phyloP scores from a whole-genome alignment of 345 rosid species.

The Gossypium raimondii region DNA sequence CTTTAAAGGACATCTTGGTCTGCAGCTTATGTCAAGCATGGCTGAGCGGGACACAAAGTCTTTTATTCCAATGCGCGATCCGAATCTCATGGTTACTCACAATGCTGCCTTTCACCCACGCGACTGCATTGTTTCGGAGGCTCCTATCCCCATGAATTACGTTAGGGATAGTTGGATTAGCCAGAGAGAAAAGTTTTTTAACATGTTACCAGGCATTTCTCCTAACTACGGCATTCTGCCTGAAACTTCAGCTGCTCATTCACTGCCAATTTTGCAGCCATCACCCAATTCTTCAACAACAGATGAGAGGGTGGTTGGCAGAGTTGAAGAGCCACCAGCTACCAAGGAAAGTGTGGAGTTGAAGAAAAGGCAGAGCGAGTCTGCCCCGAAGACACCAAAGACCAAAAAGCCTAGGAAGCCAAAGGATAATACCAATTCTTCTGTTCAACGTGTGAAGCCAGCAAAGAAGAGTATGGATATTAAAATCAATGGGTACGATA shows the following conservation, averaged over 20 bases:
- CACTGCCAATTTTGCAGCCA: slow-evolving; percentile 60
- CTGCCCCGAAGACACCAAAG: slow-evolving; percentile 51
- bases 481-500: slow-evolving; percentile 72
- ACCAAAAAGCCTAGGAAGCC: slow-evolving; percentile 82
- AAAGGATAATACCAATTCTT: slow-evolving; percentile 42
- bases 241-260: slow-evolving; percentile 56
- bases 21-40: slow-evolving; percentile 76
- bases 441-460: slow-evolving; percentile 63
- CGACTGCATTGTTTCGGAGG: slow-evolving; percentile 51
- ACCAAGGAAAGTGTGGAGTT: slow-evolving; percentile 41
- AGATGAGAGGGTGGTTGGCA: slow-evolving; percentile 43
- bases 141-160: slow-evolving; percentile 59
- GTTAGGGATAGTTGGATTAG: slow-evolving; percentile 60
- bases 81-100: slow-evolving; percentile 49
- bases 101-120: slow-evolving; percentile 52
- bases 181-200: slow-evolving; percentile 67
- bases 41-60: slow-evolving; percentile 70
- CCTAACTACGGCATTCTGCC: slow-evolving; percentile 49
- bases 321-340: slow-evolving; percentile 46
- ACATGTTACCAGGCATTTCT: slow-evolving; percentile 46
- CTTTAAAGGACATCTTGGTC: slow-evolving; percentile 60
- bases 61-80: slow-evolving; percentile 66
- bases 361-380: slow-evolving; percentile 63
- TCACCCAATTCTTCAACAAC: slow-evolving; percentile 45
- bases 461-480: slow-evolving; percentile 77